Percentiles rank a stretch among this genome's conserved stretches.
Evolutionary conservation across 2,329 filamentous ascomycete genomes (phyloP).

Genomic region (Cadophora luteo-olivacea): DNA sequence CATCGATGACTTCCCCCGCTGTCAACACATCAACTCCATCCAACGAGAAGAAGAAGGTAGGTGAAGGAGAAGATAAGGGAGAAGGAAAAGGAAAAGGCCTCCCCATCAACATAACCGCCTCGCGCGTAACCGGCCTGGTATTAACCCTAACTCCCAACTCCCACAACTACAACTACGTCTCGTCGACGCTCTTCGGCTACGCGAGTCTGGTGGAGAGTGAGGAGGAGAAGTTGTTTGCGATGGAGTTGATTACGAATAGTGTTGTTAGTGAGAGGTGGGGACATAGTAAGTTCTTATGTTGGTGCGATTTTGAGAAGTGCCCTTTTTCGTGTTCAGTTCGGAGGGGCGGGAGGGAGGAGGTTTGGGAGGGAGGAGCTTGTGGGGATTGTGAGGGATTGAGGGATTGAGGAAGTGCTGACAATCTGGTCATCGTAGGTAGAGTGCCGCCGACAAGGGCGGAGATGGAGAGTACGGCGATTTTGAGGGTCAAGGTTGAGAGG

Average conservation of each 20-base stretch:
- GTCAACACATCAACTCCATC: too few species aligned
- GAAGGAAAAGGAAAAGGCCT: slow-evolving; percentile 57
- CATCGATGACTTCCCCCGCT: too few species aligned
- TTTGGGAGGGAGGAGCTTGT: too few species aligned
- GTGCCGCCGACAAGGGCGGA: slow-evolving; percentile 75
- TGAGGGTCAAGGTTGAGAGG: slow-evolving; percentile 70
- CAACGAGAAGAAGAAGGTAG: too few species aligned
- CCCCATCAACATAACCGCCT: slow-evolving; percentile 76
- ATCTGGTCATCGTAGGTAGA: slow-evolving; percentile 43
- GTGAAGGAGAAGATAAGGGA: too few species aligned
- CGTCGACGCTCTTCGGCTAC: slow-evolving; percentile 77
- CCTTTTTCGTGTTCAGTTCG: too few species aligned
- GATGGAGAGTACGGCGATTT: slow-evolving; percentile 74
- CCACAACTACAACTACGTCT: slow-evolving; percentile 89
- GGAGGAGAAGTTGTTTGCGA: slow-evolving; percentile 77
- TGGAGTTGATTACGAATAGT: slow-evolving; percentile 78
- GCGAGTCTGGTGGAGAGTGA: slow-evolving; percentile 69
- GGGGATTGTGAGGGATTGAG: too few species aligned
- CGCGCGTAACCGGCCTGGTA: slow-evolving; percentile 79
- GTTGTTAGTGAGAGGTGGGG: slow-evolving; percentile 74
- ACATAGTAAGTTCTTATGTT: too few species aligned
- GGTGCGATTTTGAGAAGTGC: too few species aligned
- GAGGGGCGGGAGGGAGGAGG: too few species aligned
- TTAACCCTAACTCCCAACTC: slow-evolving; percentile 81
- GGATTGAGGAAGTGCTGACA: too few species aligned